Evolutionary conservation across 176 grass and related monocot genomes (phyloP).

Genomic region (Hordeum marinum): DNA sequence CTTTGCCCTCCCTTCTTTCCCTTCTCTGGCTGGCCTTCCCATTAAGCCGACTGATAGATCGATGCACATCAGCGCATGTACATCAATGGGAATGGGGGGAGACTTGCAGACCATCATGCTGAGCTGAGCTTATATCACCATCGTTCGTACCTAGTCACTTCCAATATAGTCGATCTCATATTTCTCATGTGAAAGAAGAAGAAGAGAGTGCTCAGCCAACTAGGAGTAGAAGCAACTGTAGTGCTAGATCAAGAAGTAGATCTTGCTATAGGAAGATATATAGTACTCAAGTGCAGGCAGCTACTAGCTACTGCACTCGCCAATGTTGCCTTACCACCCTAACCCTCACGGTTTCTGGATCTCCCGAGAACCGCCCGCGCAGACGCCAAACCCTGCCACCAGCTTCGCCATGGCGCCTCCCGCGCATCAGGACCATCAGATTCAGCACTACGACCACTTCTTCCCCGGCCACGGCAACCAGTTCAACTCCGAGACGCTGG

Average conservation of each 20-base stretch:
- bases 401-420: constrained; percentile 7
- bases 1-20: constrained; percentile 14
- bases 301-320: not conserved
- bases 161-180: not conserved
- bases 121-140: not conserved
- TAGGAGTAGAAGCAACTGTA: not conserved
- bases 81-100: not conserved
- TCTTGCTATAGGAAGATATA: constrained; percentile 21
- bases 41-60: not conserved
- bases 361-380: constrained; percentile 27
- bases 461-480: constrained; percentile 28
- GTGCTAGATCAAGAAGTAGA: constrained; percentile 34
- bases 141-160: constrained; percentile 18
- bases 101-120: not conserved
- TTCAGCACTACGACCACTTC: constrained; percentile 34
- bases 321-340: constrained; percentile 62
- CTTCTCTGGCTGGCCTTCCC: not conserved
- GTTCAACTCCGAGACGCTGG: constrained; percentile 48
- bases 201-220: not conserved
- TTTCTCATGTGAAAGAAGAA: not conserved
- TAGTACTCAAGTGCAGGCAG: not conserved
- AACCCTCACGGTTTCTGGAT: constrained; percentile 39
- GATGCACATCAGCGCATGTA: not conserved
- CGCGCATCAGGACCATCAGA: constrained; percentile 28
- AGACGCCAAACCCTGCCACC: constrained; percentile 28